Base-by-base conservation (phyloP, 2,329 filamentous ascomycete species). In the Leptographium wingfieldii region DNA sequence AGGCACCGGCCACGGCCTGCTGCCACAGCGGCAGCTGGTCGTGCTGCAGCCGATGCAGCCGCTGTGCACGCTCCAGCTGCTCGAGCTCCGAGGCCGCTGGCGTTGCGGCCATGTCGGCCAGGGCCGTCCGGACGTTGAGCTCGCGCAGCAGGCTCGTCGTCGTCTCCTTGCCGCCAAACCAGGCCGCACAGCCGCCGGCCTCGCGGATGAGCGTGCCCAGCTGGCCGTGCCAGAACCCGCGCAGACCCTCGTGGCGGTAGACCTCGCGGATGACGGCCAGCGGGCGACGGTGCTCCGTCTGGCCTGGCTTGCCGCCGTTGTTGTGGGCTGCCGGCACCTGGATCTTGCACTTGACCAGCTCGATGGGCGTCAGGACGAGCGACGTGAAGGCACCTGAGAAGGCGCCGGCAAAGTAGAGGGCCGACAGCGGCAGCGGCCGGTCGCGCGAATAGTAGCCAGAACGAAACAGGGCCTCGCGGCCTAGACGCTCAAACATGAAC, bases 291-390 rank as follows among this genome's bases (percentile, higher is more conserved):
- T 64, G 52, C 6, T 56, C 56, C 14, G 75, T 76, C 3, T 12
- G 7, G 7, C 19, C 31, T 3, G 52, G 10, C 14, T 14, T 16
- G 55, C 77, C 77, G 35, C 74, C 73, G 10, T 38, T 14, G 76
- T 77, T 31, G 74, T 73, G 22, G 2, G 71, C 69, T 1, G 74
- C 70, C 12, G 80, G 90, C 0, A 92, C 92, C 72, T 99, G 94
- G 75, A 99, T 95, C 74, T 94, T 95, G 81, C 94, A 99, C 75
- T 99, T 99, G 70, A 99, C 88, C 58, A 99, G 82, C 74, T 99
- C 94, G 65, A 99, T 90, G 0, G 94, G 94, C 0, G 94, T 99
- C 63, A 99, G 82, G 38, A 96, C 84, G 55, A 96, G 80, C 0
- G 90, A 96, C 0, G 94, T 95, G 68, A 96, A 88, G 48, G 88